Base-by-base conservation (phyloP, 2,329 filamentous ascomycete species). In the Graphilbum sp. region DNA sequence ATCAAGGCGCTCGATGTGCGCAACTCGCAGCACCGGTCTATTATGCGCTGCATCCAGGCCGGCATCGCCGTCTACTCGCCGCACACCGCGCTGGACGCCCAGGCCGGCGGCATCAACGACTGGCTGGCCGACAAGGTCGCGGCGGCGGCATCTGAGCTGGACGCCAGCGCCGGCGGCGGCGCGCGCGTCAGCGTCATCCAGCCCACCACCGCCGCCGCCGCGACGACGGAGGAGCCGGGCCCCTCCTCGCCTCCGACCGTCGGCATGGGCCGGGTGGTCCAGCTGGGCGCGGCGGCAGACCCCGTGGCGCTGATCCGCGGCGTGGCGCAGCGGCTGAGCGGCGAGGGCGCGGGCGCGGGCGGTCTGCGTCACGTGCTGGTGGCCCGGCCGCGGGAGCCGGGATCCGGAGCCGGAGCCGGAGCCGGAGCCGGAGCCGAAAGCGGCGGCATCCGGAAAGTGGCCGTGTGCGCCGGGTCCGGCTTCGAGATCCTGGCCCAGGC, bases 61-160 rank as follows among this genome's bases (percentile, higher is more conserved):
- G 87, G 88, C 27, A 85, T 98, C 50, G 92, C 86, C 46, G 86
- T 98, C 40, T 98, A 96, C 64, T 86, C 80, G 46, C 90, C 90
- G 1, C 90, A 98, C 60, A 98, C 90, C 0, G 88, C 90, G 13
- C 75, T 96, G 32, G 90, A 98, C 57, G 85, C 85, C 30, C 83
- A 83, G 1, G 73, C 76, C 1, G 74, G 77, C 16, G 90, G 90
- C 4, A 72, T 98, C 48, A 92, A 87, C 52, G 84, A 93, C 55
- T 98, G 88, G 88, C 75, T 98, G 10, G 85, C 84, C 43, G 81
- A 92, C 52, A 78, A 92, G 35, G 73, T 95, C 17, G 76, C 5
- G 7, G 18, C 5, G 5, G 39, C 36, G 2, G 32, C 31, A 9
- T 11, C 12, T 2, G 13, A 21, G 4, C n/a, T 36, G 15, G 25